Conservation (phyloP, 2,329 filamentous ascomycete genomes). For the Xylaria sp. region DNA sequence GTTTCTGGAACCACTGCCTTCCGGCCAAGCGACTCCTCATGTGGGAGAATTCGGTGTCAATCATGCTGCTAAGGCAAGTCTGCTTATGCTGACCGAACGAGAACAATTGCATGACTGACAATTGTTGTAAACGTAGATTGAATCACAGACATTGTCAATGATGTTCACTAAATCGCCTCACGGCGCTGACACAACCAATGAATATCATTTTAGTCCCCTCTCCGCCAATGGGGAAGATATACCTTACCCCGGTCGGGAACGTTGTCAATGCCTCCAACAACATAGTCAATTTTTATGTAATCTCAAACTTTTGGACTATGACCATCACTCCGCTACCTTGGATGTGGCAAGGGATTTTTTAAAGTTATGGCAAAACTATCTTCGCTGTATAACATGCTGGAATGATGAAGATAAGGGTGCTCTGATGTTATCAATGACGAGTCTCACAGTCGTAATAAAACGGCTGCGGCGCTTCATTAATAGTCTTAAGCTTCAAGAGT, state of each 20-base stretch:
- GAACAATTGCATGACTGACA: not conserved
- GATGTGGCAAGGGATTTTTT: slow-evolving; percentile 10
- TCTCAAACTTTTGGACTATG: slow-evolving; percentile 12
- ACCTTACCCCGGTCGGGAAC: not conserved
- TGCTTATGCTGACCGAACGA: not conserved
- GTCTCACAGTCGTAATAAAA: slow-evolving; percentile 12
- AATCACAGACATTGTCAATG: not conserved
- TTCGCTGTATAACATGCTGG: slow-evolving; percentile 11
- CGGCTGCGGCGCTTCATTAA: slow-evolving; percentile 8
- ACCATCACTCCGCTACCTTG: slow-evolving; percentile 8
- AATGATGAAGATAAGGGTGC: slow-evolving; percentile 7
- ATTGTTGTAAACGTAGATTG: not conserved
- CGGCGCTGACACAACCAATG: not conserved
- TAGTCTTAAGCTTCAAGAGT: slow-evolving; percentile 1
- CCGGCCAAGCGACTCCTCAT: not conserved
- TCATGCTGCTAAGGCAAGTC: not conserved
- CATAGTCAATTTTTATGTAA: slow-evolving; percentile 17
- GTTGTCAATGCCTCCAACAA: slow-evolving; percentile 14
- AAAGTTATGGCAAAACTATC: slow-evolving; percentile 4
- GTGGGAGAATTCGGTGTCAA: slow-evolving; percentile 3
- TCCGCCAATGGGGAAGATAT: not conserved
- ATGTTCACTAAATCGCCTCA: not conserved
- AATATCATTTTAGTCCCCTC: not conserved
- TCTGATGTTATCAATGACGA: slow-evolving; percentile 9
- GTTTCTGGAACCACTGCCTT: not conserved